Base-by-base conservation (phyloP, 805 yeast genomes). In the Ogataea nonfermentans region DNA sequence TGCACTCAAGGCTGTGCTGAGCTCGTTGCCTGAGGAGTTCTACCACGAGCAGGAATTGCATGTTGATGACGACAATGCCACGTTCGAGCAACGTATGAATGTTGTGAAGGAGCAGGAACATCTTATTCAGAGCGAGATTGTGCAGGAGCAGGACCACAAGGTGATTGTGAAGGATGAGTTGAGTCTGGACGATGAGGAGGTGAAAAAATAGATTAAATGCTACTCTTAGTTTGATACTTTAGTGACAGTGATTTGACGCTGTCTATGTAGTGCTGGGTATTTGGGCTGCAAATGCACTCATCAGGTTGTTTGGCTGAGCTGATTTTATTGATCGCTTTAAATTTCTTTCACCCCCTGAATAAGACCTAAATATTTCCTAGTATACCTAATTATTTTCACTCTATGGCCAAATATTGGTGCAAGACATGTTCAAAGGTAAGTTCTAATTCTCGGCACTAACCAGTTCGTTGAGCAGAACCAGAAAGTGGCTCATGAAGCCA, bases 1-100 rank as follows among this genome's bases (percentile, higher is more conserved):
- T 53, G 95, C 96, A 2, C 71, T 91, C 44, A 77, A 83, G 57
- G 89, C 95, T 14, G 97, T 91, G 8, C 71, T 91, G 55, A 77
- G 84, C 43, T 84, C 96, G 9, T 78, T 91, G 57, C 99, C 99
- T 11, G 95, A 88, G 56, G 97, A 91, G 68, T 82, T 91, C 50
- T 91, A 86, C 66, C 96, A 91, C 63, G 96, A 88, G 60, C 93
- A 95, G 52, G 95, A 88, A 66, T 79, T 88, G 48, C 91, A 88
- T 59, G 86, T 90, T 49, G 79, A 78, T 34, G 79, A 79, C 43
- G 82, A 71, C 24, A 64, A 70, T 33, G 81, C 81, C 29, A 78
- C 87, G 36, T 76, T 81, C 59, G 75, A 80, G 59, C 83, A 81
- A 61, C 79, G 82, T 53, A 67, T 84, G 48, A 82, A 80, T 49